Base-by-base conservation (phyloP, 257 asterid species). In the Fraxinus pennsylvanica region DNA sequence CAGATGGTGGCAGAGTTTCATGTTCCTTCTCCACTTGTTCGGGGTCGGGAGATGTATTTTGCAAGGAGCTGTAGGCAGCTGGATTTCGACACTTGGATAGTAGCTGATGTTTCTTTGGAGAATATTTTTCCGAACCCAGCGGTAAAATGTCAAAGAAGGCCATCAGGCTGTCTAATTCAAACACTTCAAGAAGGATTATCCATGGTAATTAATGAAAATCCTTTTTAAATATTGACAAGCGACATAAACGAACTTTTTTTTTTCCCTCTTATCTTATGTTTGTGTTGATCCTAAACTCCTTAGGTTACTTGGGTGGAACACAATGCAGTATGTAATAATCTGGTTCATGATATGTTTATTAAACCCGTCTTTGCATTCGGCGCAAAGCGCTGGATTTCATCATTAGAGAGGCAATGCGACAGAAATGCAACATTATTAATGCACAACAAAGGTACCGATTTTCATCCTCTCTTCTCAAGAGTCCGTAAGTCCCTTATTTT, bases 221-320 rank as follows among this genome's bases (percentile, higher is more conserved):
- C n/a, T 29, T 9, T 32, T 8, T 1, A 43, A 13, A 17, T 2
- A 57, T 14, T 29, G 27, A 21, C 21, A 59, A 4, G 70, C 32
- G 68, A 25, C 17, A n/a, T 22, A 10, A 63, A 7, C 69, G 9
- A 63, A 63, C 19, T 8, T 0, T 33, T 17, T 32, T 32, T 35
- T 22, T 45, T 25, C 72, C 33, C 33, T 33, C 33, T 33, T 71
- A 41, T 1, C 73, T 74, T 15, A 63, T 50, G 59, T 27, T 76
- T 32, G 59, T 32, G 25, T 66, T 39, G 52, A 72, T 75, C 43
- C 57, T 29, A 2, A 75, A 67, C 35, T 72, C 25, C 27, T 2
- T 57, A 87, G 91, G 91, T 90, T 17, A 90, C 88, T 35, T 89
- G 92, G 90, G 90, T 90, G 84, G 96, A 89, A 81, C 85, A 89